A percentile compares a stretch with the other conserved stretches of the same genome.
Conservation (phyloP, 208 protist genomes). For the Wallacemonas sp. region DNA sequence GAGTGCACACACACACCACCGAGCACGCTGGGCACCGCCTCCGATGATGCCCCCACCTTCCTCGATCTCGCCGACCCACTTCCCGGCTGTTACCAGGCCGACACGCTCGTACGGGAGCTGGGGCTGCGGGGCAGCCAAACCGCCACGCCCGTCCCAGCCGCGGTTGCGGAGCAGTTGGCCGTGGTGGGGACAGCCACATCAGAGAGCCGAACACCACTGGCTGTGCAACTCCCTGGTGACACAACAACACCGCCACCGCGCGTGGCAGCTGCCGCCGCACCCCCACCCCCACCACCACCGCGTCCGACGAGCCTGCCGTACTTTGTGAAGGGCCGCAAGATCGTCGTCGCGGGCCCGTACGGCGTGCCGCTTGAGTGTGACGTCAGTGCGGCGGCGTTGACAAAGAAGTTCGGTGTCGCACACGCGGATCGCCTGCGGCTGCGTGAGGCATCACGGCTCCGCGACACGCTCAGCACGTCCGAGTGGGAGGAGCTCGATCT, state of each 20-base stretch:
- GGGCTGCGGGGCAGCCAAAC: conserved; percentile 12
- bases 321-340: conserved; percentile 30
- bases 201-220: too few species aligned
- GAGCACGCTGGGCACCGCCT: background rate
- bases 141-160: background rate
- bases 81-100: conserved; percentile 19
- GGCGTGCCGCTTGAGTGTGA: conserved; percentile 41
- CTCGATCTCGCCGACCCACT: conserved; percentile 23
- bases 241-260: background rate
- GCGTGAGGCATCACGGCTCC: background rate
- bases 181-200: too few species aligned
- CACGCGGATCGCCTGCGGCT: conserved; percentile 39
- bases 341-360: conserved; percentile 39
- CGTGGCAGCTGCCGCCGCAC: background rate
- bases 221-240: background rate
- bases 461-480: background rate
- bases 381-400: conserved; percentile 20
- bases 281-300: background rate
- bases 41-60: background rate
- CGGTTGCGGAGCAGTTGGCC: background rate
- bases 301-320: conserved; percentile 10
- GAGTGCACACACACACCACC: background rate
- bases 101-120: conserved; percentile 8
- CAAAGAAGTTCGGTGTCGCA: conserved; percentile 36
- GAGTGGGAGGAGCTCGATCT: conserved; percentile 13